phyloP scores from a whole-genome alignment of 83 land plant genomes.

The Diphasiastrum complanatum region DNA sequence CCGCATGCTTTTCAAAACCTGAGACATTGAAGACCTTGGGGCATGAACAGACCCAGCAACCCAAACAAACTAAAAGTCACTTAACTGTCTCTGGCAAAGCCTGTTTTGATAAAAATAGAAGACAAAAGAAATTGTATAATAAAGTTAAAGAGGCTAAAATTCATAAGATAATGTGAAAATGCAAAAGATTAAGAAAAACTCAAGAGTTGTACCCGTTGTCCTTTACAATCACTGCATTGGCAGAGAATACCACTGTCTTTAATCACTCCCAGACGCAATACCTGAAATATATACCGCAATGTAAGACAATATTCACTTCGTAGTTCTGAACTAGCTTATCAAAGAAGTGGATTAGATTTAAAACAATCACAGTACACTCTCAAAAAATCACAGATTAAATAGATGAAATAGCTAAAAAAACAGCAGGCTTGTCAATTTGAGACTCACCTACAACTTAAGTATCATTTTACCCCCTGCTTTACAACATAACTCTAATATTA shows the following conservation, averaged over 20 bases:
- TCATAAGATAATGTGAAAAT: not conserved
- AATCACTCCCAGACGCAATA: constrained; percentile 24
- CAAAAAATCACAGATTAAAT: too few species aligned
- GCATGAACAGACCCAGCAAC: not conserved
- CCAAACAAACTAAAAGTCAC: not conserved
- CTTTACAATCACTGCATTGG: constrained; percentile 31
- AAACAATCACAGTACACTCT: not conserved
- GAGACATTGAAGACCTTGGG: constrained; percentile 34
- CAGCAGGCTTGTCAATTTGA: too few species aligned
- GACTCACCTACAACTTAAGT: too few species aligned
- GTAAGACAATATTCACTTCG: not conserved
- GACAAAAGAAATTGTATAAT: not conserved
- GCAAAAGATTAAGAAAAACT: not conserved
- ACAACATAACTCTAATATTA: too few species aligned
- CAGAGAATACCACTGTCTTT: constrained; percentile 27
- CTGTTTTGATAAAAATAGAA: not conserved
- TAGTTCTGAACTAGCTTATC: not conserved
- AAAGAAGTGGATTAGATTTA: not conserved
- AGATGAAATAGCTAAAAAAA: too few species aligned
- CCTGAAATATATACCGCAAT: constrained; percentile 10
- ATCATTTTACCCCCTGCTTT: too few species aligned
- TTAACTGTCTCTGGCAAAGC: not conserved
- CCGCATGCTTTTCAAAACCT: constrained; percentile 46
- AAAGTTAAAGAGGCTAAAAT: not conserved
- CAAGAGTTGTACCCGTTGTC: constrained; percentile 19